Base-by-base conservation (phyloP, 2,329 filamentous ascomycete species). In the Akanthomyces lecanii region DNA sequence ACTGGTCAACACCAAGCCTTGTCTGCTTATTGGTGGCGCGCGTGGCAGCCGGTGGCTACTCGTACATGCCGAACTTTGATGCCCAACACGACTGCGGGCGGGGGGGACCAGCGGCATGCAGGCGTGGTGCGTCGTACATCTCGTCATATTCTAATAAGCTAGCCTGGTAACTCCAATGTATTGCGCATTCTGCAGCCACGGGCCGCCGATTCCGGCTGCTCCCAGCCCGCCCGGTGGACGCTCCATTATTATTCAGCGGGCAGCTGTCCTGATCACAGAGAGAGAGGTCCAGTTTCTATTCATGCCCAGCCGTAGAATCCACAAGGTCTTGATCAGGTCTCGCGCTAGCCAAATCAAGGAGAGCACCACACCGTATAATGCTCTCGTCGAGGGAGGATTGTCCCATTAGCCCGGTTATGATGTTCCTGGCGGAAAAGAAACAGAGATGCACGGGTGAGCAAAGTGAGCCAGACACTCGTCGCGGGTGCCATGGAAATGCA, bases 1-100 rank as follows among this genome's bases (percentile, higher is more conserved):
- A 53, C 28, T n/a, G n/a, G n/a, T n/a, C n/a, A n/a, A n/a, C n/a
- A 58, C 30, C 48, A 47, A 47, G 58, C 38, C 52, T 30, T 16
- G 18, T 23, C 36, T 40, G 51, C 33, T 61, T 54, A 61, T 61
- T 61, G 40, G 48, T 25, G 50, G 40, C 38, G 48, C 53, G 30
- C 8, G 30, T 5, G 48, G 25, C 58, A 36, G 42, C 58, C 10
- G 7, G 58, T 61, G 50, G 58, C 58, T 36, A 61, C 58, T 60
- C 48, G 25, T 53, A 60, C 57, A 44, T 45, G 61, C 61, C 44
- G 40, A 18, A 23, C 28, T 58, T 60, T 63, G 61, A 58, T 63
- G 61, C 61, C 61, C 61, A 59, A 63, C 61, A 63, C 33, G 48
- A 53, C 48, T 55, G 40, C 52, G 51, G 60, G 60, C 60, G 44